Percentiles rank a stretch among this genome's conserved stretches.
Evolutionary conservation across 306 rosid genomes (phyloP).

Genomic region (Hippophae tibetana): DNA sequence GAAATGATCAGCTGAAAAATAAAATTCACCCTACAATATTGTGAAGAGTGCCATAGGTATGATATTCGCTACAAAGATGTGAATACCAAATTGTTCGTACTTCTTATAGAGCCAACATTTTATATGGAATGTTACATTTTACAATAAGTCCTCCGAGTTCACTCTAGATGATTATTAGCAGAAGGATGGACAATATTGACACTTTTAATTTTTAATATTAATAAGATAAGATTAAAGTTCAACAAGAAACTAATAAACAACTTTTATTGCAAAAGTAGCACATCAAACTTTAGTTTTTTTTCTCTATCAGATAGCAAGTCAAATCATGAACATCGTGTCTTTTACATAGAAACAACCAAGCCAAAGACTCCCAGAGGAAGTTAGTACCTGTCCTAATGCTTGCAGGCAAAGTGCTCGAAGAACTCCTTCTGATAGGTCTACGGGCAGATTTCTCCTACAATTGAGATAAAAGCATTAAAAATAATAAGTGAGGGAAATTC

Average conservation of each 20-base stretch:
- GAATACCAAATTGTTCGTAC: background rate
- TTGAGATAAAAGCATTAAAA: constrained; percentile 23
- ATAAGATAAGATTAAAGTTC: too few relatives aligned
- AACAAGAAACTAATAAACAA: too few relatives aligned
- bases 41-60: background rate
- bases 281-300: too few relatives aligned
- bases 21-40: too few relatives aligned
- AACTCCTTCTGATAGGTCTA: constrained; percentile 87
- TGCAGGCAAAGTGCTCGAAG: constrained; percentile 90
- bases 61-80: background rate
- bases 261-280: too few relatives aligned
- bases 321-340: constrained; percentile 9
- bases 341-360: background rate
- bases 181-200: too few relatives aligned
- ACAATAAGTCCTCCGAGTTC: background rate
- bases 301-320: constrained; percentile 4
- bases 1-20: background rate
- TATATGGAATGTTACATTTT: background rate
- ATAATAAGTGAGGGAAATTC: constrained; percentile 9
- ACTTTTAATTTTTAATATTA: too few relatives aligned
- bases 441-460: constrained; percentile 85
- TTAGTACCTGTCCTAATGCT: constrained; percentile 82
- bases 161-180: too few relatives aligned
- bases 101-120: background rate
- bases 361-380: constrained; percentile 13